Evolutionary conservation across 73 alveolate genomes (phyloP).

Genomic region (Tetrahymena malaccensis): DNA sequence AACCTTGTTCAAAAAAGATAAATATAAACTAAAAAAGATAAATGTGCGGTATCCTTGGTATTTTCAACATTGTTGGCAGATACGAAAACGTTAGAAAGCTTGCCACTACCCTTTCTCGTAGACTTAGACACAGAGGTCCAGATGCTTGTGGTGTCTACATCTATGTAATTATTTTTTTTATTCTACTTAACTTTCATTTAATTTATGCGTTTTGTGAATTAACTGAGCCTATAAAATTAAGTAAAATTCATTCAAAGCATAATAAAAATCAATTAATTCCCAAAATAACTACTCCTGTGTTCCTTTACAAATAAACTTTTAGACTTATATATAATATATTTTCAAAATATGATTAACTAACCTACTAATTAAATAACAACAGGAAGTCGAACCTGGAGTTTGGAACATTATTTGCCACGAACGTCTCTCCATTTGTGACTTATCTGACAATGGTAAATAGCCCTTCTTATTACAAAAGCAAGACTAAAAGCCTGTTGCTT

Average conservation of each 20-base stretch:
- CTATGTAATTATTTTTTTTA: background rate
- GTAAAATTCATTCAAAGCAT: background rate
- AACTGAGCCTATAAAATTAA: background rate
- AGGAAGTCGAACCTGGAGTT: slow-evolving; percentile 19
- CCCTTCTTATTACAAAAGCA: slow-evolving; percentile 18
- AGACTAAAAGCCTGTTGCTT: slow-evolving; percentile 19
- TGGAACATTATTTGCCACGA: slow-evolving; percentile 39
- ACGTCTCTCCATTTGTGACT: slow-evolving; percentile 43
- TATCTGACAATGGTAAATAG: slow-evolving; percentile 40
- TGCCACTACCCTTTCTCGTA: slow-evolving; percentile 19
- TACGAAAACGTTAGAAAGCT: slow-evolving; percentile 10
- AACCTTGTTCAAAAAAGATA: background rate
- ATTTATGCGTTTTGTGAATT: background rate
- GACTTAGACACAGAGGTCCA: slow-evolving; percentile 44
- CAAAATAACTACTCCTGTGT: background rate
- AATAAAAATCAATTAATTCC: background rate
- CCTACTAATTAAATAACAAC: background rate
- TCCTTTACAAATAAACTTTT: background rate
- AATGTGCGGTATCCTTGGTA: slow-evolving; percentile 44
- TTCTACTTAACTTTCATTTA: background rate
- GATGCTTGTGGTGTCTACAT: background rate
- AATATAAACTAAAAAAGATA: background rate
- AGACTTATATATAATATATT: no score
- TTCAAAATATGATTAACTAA: no score
- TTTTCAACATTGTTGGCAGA: slow-evolving; percentile 25